A percentile compares a stretch with the other conserved stretches of the same genome.
Conservation (phyloP, 2,329 filamentous ascomycete species). For the Beauveria sp. region DNA sequence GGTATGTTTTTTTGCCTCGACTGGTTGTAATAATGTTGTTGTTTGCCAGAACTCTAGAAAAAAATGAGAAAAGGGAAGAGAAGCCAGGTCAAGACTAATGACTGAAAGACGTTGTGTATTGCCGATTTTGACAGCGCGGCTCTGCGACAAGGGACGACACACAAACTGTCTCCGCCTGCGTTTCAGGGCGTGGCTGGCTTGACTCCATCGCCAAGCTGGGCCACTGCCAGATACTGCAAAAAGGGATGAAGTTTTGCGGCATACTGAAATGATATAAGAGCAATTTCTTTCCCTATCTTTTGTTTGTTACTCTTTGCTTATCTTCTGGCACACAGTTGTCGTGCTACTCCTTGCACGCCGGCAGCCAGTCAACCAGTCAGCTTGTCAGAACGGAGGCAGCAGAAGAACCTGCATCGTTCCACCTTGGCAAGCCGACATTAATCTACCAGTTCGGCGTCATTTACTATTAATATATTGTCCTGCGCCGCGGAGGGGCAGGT, state of each 20-base stretch:
- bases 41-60: not conserved
- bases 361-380: no score
- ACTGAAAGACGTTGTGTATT: not conserved
- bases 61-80: not conserved
- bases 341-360: no score
- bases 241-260: not conserved
- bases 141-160: constrained; percentile 8
- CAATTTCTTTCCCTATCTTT: not conserved
- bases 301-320: not conserved
- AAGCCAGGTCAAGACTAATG: constrained; percentile 15
- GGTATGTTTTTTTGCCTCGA: not conserved
- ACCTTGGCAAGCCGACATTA: no score
- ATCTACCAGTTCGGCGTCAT: no score
- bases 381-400: no score
- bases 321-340: no score
- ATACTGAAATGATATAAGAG: not conserved
- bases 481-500: no score
- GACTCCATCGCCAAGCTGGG: not conserved
- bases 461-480: no score
- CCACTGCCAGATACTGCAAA: not conserved
- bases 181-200: constrained; percentile 1
- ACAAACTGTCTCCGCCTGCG: constrained; percentile 8
- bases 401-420: no score
- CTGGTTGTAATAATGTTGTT: not conserved
- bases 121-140: not conserved